Evolutionary conservation across 169 alveolate genomes (phyloP).

Genomic region (Plasmodium yoelii): DNA sequence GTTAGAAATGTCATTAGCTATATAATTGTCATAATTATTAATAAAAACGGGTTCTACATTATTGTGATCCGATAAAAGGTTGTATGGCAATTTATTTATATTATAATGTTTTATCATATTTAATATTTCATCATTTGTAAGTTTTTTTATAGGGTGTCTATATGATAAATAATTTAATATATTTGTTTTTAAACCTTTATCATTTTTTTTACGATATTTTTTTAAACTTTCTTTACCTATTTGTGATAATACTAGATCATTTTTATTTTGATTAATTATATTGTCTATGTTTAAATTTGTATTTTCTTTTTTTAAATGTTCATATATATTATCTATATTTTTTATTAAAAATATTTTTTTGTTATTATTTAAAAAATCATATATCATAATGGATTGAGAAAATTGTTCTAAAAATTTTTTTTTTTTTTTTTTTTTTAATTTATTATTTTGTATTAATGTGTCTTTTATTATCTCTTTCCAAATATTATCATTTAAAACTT

Average conservation of each 20-base stretch:
- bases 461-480: neutral
- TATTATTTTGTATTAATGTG: neutral
- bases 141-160: too few relatives aligned
- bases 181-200: too few relatives aligned
- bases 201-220: neutral
- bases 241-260: neutral
- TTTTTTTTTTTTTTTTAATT: conserved; percentile 2
- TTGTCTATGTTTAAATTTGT: neutral
- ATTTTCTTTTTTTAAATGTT: neutral
- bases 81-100: too few relatives aligned
- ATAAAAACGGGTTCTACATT: too few relatives aligned
- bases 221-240: neutral
- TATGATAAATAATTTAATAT: too few relatives aligned
- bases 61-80: too few relatives aligned
- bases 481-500: neutral
- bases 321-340: conserved; percentile 3
- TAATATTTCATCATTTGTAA: too few relatives aligned
- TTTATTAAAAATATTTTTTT: conserved; percentile 42
- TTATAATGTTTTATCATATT: too few relatives aligned
- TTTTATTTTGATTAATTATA: too few relatives aligned
- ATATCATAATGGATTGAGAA: conserved; percentile 26
- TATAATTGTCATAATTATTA: too few relatives aligned
- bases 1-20: too few relatives aligned
- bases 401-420: conserved; percentile 14
- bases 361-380: conserved; percentile 30